Evolutionary conservation across 768 basidiomycete genomes (phyloP), one percentile per base, ranked within the genome.

Genomic region (Phylloporus rhodoxanthus): DNA sequence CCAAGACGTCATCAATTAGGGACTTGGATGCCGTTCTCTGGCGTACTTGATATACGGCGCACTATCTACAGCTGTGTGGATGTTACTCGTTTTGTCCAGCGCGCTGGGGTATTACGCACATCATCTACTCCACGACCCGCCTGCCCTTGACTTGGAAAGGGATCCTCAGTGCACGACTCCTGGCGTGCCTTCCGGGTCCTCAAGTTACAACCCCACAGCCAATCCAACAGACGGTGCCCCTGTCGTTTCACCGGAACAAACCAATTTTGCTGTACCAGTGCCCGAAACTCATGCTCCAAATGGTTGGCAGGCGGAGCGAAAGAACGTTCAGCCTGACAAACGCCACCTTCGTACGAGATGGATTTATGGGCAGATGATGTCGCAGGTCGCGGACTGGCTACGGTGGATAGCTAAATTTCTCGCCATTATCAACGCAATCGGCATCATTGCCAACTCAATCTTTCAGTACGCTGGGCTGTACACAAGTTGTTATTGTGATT

Each of bases 21-120:
- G 64, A 14, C 19, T 72, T 1, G 71, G 70, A 9, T 71, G 71
- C 41, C 67, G 67, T 46, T 71, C 68, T 3, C 48, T 56, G 0
- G 56, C 59, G 0, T 71, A 72, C 43, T 20, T 69, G 33, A 33
- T 63, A 10, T 71, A 68, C 13, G 70, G 59, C 2, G 14, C 33
- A 5, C 1, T 58, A 5, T 66, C 70, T 1, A 72, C 66, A 3
- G 0, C 50, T 1, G 56, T 65, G 14, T 71, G 70, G 69, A 23
- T 60, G 5, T 15, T 67, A 2, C 58, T 70, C 10, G 51, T n/a
- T 71, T 25, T 25, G 25, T 25, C 70, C 29, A 72, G 64, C 17
- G 17, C n/a, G 4, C 34, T 36, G 19, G 34, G 34, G 2, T 36
- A 36, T 36, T 36, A 36, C 8, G 55, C 51, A 17, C 43, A 43